These are phyloP conservation scores for Tardiomyces digboiensis DNA, from an alignment of 1,139 yeast genomes.

Conservation along the genomic window DNA sequence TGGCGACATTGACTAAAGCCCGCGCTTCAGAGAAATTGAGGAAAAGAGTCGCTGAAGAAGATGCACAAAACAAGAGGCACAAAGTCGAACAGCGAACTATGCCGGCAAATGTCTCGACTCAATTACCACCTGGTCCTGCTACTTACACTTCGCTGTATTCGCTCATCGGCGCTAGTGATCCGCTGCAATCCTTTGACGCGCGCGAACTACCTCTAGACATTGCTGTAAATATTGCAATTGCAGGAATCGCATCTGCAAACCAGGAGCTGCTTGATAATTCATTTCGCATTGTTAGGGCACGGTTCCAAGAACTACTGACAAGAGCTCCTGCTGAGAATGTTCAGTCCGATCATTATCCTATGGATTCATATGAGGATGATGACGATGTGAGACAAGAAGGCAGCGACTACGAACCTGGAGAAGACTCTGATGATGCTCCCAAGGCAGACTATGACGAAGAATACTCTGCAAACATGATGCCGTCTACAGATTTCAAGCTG, in stretches of 20 bases:
- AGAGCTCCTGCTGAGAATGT: slow-evolving; percentile 9
- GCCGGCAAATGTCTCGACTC: slow-evolving; percentile 17
- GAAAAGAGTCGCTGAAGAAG: slow-evolving; percentile 14
- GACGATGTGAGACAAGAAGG: slow-evolving; percentile 20
- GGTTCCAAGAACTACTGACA: slow-evolving; percentile 37
- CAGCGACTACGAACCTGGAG: neutral
- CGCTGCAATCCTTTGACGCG: slow-evolving; percentile 58
- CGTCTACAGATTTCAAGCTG: slow-evolving; percentile 36
- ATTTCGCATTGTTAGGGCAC: slow-evolving; percentile 52
- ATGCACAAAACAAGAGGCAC: slow-evolving; percentile 12
- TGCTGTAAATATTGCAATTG: slow-evolving; percentile 54
- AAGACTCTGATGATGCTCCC: neutral
- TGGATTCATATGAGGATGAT: slow-evolving; percentile 11
- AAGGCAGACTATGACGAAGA: neutral
- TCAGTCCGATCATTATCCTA: slow-evolving; percentile 8
- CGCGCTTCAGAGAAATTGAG: slow-evolving; percentile 20
- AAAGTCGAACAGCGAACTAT: slow-evolving; percentile 13
- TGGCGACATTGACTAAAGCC: slow-evolving; percentile 21
- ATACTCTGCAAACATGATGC: neutral
- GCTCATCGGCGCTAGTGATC: slow-evolving; percentile 52
- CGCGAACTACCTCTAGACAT: slow-evolving; percentile 56
- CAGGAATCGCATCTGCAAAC: slow-evolving; percentile 49
- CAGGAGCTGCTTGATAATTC: slow-evolving; percentile 53
- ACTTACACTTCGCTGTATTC: slow-evolving; percentile 38
- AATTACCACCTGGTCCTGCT: slow-evolving; percentile 22